Evolutionary conservation across 2,329 filamentous ascomycete genomes (phyloP), one percentile per base, ranked within the genome.

Genomic region (Apiospora koreana): DNA sequence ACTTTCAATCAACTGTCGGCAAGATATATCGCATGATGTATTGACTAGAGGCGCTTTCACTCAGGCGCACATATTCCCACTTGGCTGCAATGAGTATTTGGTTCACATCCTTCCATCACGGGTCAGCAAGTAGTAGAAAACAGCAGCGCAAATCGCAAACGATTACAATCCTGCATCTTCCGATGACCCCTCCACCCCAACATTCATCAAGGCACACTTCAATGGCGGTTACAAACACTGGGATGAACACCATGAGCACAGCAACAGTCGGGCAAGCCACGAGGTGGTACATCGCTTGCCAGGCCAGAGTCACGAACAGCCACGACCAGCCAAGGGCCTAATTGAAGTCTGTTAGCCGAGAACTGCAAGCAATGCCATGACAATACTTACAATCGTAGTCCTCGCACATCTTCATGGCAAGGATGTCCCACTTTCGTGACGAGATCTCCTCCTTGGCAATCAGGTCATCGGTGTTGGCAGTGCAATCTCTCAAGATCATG

Each of bases 401-500:
- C 5, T 69, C 67, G 28, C 66, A 70, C 38, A 71, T 68, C 69
- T 70, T 72, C 65, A 74, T 71, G 5, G 72, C 31, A 16, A 74
- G 69, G 31, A 75, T 68, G 23, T 74, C 74, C 73, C 73, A 75
- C 38, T 68, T 73, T 14, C 70, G 67, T 5, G 50, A 66, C 12
- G n/a, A 43, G 38, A 72, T 69, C 1, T 31, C 21, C 7, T 38
- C 23, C 1, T 18, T 18, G 8, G n/a, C 5, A 16, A 42, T 35
- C n/a, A 69, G 43, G 16, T 31, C 48, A 5, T 69, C 69, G 8
- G 68, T n/a, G 50, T n/a, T 69, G 16, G 68, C 41, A 0, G 28
- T 65, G 65, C 72, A 74, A 31, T 75, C 71, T 18, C 71, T 68
- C 21, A 75, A 25, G 31, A 74, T 71, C 69, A 75, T 74, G 45